phyloP scores from a whole-genome alignment of 345 rosid species.

The Eucalyptus melliodora region DNA sequence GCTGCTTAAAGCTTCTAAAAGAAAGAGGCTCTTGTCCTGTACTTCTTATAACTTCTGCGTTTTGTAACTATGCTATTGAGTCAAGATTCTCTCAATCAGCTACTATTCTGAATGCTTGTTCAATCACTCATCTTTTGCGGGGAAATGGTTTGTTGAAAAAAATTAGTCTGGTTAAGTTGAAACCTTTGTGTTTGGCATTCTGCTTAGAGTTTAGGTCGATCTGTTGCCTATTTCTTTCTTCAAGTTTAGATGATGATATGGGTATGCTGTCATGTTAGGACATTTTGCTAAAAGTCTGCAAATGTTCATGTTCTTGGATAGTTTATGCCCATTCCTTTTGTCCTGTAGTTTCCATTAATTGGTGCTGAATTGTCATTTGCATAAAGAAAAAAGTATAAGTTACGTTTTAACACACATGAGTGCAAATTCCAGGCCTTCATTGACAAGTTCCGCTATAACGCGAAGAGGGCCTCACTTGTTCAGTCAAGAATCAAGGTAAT shows the following conservation, averaged over 20 bases:
- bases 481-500: constrained; percentile 98
- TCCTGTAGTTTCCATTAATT: neutral
- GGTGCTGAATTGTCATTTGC: neutral
- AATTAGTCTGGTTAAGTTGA: neutral
- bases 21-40: neutral
- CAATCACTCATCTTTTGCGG: neutral
- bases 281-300: neutral
- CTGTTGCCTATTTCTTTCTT: neutral
- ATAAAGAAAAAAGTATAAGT: neutral
- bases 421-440: constrained; percentile 64
- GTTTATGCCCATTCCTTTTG: neutral
- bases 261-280: neutral
- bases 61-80: neutral
- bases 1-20: neutral
- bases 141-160: neutral
- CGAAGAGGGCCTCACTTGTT: constrained; percentile 98
- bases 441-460: constrained; percentile 97
- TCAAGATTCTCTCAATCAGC: neutral
- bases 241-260: neutral
- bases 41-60: neutral
- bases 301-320: neutral
- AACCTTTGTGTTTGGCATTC: neutral
- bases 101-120: neutral
- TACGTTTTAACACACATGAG: neutral
- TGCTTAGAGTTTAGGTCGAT: neutral